phyloP scores from a whole-genome alignment of 257 asterid species.

The Jacaranda mimosifolia region DNA sequence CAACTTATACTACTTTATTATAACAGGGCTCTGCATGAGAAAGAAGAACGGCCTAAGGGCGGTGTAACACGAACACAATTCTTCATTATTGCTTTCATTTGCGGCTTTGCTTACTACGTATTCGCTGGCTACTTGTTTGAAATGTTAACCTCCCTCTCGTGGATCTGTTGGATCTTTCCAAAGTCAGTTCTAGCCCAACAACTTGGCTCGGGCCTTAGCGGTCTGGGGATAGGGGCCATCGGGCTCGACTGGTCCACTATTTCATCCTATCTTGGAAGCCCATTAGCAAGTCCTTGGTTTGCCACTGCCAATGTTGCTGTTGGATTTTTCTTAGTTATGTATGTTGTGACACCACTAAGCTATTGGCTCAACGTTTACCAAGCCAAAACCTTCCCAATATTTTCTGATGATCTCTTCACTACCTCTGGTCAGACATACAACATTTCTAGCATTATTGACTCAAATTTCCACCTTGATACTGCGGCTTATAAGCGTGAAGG shows the following conservation, averaged over 20 bases:
- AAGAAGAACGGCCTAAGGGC: slow-evolving; percentile 69
- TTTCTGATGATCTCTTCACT: slow-evolving; percentile 71
- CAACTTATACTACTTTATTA: no score
- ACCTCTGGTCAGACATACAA: slow-evolving; percentile 67
- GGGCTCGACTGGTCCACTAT: slow-evolving; percentile 90
- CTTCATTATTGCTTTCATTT: slow-evolving; percentile 76
- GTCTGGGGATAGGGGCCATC: slow-evolving; percentile 81
- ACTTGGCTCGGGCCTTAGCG: slow-evolving; percentile 83
- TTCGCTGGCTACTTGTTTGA: slow-evolving; percentile 86
- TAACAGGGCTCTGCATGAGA: slow-evolving; percentile 86
- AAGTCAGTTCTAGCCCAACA: slow-evolving; percentile 75
- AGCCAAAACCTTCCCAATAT: slow-evolving; percentile 86
- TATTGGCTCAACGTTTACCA: slow-evolving; percentile 74
- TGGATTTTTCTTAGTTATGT: slow-evolving; percentile 74
- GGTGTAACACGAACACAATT: slow-evolving; percentile 82
- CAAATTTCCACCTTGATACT: slow-evolving; percentile 70
- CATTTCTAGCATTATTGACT: slow-evolving; percentile 73
- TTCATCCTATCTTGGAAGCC: slow-evolving; percentile 90
- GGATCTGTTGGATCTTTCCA: slow-evolving; percentile 94
- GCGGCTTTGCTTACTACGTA: slow-evolving; percentile 89
- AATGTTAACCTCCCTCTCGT: slow-evolving; percentile 87
- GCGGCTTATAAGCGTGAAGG: slow-evolving; percentile 69
- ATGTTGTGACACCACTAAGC: slow-evolving; percentile 78
- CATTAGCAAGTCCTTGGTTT: slow-evolving; percentile 94
- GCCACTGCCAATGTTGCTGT: slow-evolving; percentile 96